Percentiles rank a stretch among this genome's conserved stretches.
phyloP scores from a whole-genome alignment of 768 basidiomycete species.

The Phylloporus rhodoxanthus region DNA sequence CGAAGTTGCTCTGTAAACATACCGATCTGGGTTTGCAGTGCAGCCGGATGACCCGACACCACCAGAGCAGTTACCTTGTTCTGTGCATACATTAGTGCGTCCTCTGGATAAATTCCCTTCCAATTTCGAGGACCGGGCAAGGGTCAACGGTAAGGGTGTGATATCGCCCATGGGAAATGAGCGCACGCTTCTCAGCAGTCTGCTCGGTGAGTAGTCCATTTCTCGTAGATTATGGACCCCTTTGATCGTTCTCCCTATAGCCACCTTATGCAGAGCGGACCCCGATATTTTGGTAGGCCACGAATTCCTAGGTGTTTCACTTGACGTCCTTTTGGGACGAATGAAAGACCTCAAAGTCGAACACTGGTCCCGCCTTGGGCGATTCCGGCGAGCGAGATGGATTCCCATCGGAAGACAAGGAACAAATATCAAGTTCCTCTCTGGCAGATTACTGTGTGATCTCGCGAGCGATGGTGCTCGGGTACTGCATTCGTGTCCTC shows the following conservation, averaged over 20 bases:
- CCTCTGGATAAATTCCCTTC: constrained; percentile 84
- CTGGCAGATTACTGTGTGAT: constrained; percentile 86
- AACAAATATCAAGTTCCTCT: constrained; percentile 74
- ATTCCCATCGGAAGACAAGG: constrained; percentile 78
- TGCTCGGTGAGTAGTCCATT: constrained; percentile 54
- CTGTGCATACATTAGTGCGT: constrained; percentile 82
- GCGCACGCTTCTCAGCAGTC: constrained; percentile 73
- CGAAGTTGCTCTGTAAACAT: background rate
- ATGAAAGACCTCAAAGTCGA: constrained; percentile 88
- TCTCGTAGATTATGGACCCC: background rate
- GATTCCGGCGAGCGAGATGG: constrained; percentile 82
- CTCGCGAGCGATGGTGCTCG: constrained; percentile 92
- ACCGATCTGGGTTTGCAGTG: constrained; percentile 40
- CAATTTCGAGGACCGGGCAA: constrained; percentile 70
- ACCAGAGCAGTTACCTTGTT: constrained; percentile 77
- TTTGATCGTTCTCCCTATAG: constrained; percentile 31
- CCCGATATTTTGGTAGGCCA: constrained; percentile 95
- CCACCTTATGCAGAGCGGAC: constrained; percentile 76
- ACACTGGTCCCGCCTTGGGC: constrained; percentile 90
- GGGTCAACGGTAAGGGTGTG: constrained; percentile 54
- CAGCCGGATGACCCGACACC: constrained; percentile 89
- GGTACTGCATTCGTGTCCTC: constrained; percentile 38
- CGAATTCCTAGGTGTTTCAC: constrained; percentile 83
- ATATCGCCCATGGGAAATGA: constrained; percentile 79
- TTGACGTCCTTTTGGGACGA: constrained; percentile 86